Base-by-base conservation (phyloP, 2,329 filamentous ascomycete genomes). In the Spiromastix sp. region DNA sequence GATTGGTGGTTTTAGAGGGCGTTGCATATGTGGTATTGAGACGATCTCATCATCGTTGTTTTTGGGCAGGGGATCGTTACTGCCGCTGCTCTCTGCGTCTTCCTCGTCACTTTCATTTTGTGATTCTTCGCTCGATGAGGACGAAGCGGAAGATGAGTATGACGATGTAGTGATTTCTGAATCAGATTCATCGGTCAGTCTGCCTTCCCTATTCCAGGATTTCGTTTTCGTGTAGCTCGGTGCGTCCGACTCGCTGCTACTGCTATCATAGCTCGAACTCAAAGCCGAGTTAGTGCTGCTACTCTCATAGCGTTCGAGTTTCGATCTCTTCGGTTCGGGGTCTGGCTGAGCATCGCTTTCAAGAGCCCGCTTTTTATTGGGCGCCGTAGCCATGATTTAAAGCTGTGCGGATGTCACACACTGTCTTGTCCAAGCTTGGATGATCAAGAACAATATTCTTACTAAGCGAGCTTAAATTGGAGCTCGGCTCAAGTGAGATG, bases 1-100 rank as follows among this genome's bases (percentile, higher is more conserved):
- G 37, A 61, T 61, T 30, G 42, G 43, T 3, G 59, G 59, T 46
- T 58, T 61, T 6, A 47, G 48, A 9, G 47, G 49, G n/a, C 48
- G 50, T 13, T 46, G 42, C 8, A 57, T 38, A 41, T 43, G 47
- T 3, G 55, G 47, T 38, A 60, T 47, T n/a, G 25, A n/a, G 8
- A 37, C 26, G 5, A 25, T 28, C 12, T 47, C 42, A 11, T 41
- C 37, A n/a, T 24, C 21, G 21, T 24, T n/a, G 21, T n/a, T 24
- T 24, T 24, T n/a, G 7, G 7, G 7, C n/a, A 7, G 7, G n/a
- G 7, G 7, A 7, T 24, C 21, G n/a, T 24, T n/a, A 7, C n/a
- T n/a, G n/a, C 43, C 40, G 5, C 42, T n/a, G n/a, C n/a, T n/a
- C n/a, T 24, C 21, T 24, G 7, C 7, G 21, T 24, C 21, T 24